Conservation (phyloP, 495 filamentous ascomycete genomes). For the Terfezia boudieri region DNA sequence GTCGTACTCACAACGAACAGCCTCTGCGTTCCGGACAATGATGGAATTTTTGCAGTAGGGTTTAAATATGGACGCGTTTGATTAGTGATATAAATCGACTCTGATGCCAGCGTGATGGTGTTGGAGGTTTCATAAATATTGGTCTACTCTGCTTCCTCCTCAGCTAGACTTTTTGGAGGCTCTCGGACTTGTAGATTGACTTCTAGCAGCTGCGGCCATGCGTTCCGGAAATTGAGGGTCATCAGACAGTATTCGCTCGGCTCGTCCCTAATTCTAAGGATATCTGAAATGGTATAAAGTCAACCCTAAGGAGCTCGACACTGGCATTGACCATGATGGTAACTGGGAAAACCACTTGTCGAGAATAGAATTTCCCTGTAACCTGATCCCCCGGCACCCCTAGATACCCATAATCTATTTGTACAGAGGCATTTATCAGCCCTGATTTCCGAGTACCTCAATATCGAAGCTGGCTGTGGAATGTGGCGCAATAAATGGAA, state of each 20-base stretch:
- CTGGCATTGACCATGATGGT: constrained; percentile 82
- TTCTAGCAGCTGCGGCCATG: constrained; percentile 56
- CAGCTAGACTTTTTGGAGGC: not conserved
- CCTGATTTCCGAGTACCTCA: constrained; percentile 72
- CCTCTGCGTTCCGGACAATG: constrained; percentile 51
- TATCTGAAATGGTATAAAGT: constrained; percentile 48
- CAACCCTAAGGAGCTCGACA: constrained; percentile 53
- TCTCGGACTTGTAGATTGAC: constrained; percentile 28
- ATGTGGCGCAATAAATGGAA: constrained; percentile 44
- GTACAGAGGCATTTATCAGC: constrained; percentile 52
- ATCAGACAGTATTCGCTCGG: constrained; percentile 47
- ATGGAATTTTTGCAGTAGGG: constrained; percentile 55
- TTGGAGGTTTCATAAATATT: constrained; percentile 29
- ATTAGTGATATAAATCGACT: constrained; percentile 56
- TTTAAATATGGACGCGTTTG: constrained; percentile 52
- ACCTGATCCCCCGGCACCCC: constrained; percentile 41
- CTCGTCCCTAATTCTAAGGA: constrained; percentile 19
- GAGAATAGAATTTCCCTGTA: constrained; percentile 51
- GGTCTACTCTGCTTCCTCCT: constrained; percentile 4
- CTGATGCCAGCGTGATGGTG: constrained; percentile 51
- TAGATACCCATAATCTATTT: constrained; percentile 60
- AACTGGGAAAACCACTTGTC: constrained; percentile 58
- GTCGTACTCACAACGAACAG: constrained; percentile 75
- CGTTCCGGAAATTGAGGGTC: constrained; percentile 65
- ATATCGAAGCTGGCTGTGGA: constrained; percentile 52